These are phyloP conservation scores for Pseudocercospora eumusae DNA, from an alignment of 2,329 filamentous ascomycete species.

Conservation along the genomic window DNA sequence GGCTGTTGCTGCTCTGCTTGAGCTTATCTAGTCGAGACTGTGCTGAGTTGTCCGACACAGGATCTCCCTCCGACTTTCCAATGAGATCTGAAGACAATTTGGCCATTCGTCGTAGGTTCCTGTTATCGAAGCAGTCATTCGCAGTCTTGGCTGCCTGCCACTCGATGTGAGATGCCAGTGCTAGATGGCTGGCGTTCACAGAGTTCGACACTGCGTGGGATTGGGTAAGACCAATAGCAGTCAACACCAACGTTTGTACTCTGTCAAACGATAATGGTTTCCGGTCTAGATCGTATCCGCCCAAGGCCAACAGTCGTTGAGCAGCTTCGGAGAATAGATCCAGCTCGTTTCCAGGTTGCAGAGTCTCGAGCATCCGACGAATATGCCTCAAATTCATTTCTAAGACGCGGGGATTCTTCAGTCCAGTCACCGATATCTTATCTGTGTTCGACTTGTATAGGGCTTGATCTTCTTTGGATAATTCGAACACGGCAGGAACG, in stretches of 20 bases:
- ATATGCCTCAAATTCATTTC: conserved; percentile 67
- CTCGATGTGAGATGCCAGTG: conserved; percentile 27
- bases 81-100: conserved; percentile 19
- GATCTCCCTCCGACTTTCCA: conserved; percentile 14
- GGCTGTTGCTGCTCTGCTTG: conserved; percentile 64
- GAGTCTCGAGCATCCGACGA: conserved; percentile 59
- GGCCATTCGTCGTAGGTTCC: conserved; percentile 11
- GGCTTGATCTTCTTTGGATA: conserved; percentile 24
- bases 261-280: conserved; percentile 58
- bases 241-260: conserved; percentile 61
- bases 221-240: conserved; percentile 53
- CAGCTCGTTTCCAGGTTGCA: conserved; percentile 40
- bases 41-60: conserved; percentile 8
- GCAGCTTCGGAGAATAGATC: conserved; percentile 28
- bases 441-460: conserved; percentile 19
- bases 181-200: conserved; percentile 43
- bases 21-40: conserved; percentile 46
- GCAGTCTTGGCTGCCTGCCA: conserved; percentile 10
- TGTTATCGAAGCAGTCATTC: conserved; percentile 6
- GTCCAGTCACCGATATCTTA: conserved; percentile 11
- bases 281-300: conserved; percentile 49
- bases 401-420: conserved; percentile 34
- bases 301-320: conserved; percentile 26
- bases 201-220: conserved; percentile 36
- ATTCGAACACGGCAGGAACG: conserved; percentile 52